Base-by-base conservation (phyloP, 1,284 basidiomycete species). In the Trametes versicolor region DNA sequence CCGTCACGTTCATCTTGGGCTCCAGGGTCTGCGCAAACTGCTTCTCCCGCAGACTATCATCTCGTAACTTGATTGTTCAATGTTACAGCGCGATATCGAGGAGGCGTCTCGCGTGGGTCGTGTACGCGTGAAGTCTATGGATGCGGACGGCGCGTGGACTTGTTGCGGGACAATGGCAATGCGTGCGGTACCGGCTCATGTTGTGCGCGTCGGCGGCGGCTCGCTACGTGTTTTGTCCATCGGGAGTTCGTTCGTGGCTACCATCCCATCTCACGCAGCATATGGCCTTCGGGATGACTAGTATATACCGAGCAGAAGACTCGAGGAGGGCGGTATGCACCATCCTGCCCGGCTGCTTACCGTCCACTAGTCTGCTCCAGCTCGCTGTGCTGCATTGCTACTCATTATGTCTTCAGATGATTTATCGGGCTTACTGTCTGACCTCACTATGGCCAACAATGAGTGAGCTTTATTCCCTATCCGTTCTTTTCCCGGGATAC, bases 371-470 rank as follows among this genome's bases (percentile, higher is more conserved):
- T 6, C 10, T 27, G 3, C 27, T 27, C 48, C 17, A 2, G 6
- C 29, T 50, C 13, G 49, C 25, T n/a, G 3, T 25, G 25, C 48
- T 17, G 37, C 29, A 13, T 25, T 25, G 12, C 45, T 48, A 25
- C 27, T 50, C 49, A 32, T 8, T 27, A 50, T 50, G 49, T 50
- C 49, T 32, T 32, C 49, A 50, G 49, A 50, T n/a, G 49, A 50
- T 13, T 4, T n/a, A 32, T 4, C 45, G 6, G 23, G 9, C 21
- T 48, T 25, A 2, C 23, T 48, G 12, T 25, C 45, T 4, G 45
- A 48, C 21, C 45, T 48, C 21, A 8, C 21, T 8, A 8, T 27
- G 12, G 23, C 36, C 29, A 25, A 39, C 36, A 12, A 3, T 27
- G 52, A 52, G 50, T 52, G 32, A 23, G 45, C 23, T 5, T 12